Evolutionary conservation across 2,329 filamentous ascomycete genomes (phyloP), one percentile per base, ranked within the genome.

Genomic region (Blastomyces percursus): DNA sequence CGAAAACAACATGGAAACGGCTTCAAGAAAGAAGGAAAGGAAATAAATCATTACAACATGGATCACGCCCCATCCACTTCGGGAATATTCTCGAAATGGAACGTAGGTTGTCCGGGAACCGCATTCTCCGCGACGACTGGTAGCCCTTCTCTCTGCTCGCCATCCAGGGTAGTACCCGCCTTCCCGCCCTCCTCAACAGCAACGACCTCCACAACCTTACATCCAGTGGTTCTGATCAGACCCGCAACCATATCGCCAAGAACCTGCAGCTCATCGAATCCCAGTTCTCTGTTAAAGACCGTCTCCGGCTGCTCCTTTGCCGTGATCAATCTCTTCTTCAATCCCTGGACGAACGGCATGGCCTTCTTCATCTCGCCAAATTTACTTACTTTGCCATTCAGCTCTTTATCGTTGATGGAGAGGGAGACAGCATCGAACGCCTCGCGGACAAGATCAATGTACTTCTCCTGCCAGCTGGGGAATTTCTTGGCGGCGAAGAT

Each of bases 401-500:
- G 80, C 62, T 84, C 85, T 80, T 95, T 96, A 74, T 95, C 90
- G 71, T 96, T 87, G 67, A 89, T 77, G 11, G 80, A 78, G 66
- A 89, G 80, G 67, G 78, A 84, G 57, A 82, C 68, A 21, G 82
- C 75, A 64, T 89, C 82, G 77, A 91, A 91, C 65, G 85, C 79
- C 70, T 89, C 82, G 67, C 86, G 85, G 21, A 96, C 83, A 44
- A 95, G 80, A 62, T 91, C 87, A 70, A 95, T 88, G 76, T 92
- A 94, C 77, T 91, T 90, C 70, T 90, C 86, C 76, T 99, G 94
- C 94, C 94, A 97, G 16, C 81, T 81, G 0, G 94, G 94, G 80
- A 89, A 96, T 64, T 84, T 84, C 69, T 86, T 83, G 7, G 91
- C 90, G 59, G 86, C 84, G 78, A 86, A 96, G 71, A 99, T 88